phyloP scores from a whole-genome alignment of 352 stramenopile species.

The Sclerospora graminicola region DNA sequence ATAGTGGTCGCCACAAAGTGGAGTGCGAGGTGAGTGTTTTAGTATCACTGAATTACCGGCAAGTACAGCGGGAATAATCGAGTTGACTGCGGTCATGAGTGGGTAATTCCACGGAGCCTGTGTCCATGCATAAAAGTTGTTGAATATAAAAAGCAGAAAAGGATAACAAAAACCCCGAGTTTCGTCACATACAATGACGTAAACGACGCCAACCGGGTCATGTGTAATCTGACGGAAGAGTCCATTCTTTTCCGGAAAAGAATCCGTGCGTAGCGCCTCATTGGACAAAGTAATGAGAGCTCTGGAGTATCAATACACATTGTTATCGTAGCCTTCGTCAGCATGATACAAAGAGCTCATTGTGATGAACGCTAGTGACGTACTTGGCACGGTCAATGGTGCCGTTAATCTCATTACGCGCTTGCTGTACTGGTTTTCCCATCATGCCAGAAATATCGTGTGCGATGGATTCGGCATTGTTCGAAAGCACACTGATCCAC shows the following conservation, averaged over 20 bases:
- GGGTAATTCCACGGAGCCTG: constrained; percentile 82
- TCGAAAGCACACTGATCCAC: constrained; percentile 50
- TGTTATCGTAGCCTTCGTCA: background rate
- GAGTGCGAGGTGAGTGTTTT: constrained; percentile 75
- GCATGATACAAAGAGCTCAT: background rate
- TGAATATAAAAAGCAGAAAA: constrained; percentile 2
- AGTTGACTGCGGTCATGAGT: constrained; percentile 82
- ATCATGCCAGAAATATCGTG: constrained; percentile 76
- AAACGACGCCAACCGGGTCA: constrained; percentile 75
- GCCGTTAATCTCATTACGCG: constrained; percentile 62
- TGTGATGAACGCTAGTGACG: background rate
- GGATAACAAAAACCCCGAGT: background rate
- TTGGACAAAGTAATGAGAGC: constrained; percentile 60
- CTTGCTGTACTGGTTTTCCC: constrained; percentile 73
- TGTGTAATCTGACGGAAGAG: constrained; percentile 73
- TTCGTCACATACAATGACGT: constrained; percentile 51
- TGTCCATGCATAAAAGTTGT: no score
- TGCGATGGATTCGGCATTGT: constrained; percentile 46
- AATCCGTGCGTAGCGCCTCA: constrained; percentile 49
- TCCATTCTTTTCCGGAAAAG: constrained; percentile 50
- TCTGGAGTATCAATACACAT: constrained; percentile 12
- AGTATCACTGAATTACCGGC: constrained; percentile 71
- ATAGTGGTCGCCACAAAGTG: constrained; percentile 67
- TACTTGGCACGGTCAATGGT: constrained; percentile 59
- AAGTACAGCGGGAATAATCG: constrained; percentile 72